phyloP scores from a whole-genome alignment of 129 eudicot genomes.

The Pseudognaphalium luteoalbum region DNA sequence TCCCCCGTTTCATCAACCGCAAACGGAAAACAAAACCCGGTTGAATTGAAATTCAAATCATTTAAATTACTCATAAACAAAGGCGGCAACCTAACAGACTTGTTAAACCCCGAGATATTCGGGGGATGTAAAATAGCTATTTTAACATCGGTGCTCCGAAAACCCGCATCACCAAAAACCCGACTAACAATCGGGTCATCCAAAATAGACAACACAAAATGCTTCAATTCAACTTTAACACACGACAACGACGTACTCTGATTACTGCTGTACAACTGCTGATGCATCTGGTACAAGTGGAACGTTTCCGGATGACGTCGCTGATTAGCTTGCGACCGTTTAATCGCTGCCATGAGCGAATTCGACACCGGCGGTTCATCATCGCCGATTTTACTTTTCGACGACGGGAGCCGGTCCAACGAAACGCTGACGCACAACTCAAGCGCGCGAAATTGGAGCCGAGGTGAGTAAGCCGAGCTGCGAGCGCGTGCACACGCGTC shows the following conservation, averaged over 20 bases:
- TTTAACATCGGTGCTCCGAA: slow-evolving; percentile 75
- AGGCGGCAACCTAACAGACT: slow-evolving; percentile 50
- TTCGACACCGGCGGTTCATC: slow-evolving; percentile 63
- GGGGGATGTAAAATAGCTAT: slow-evolving; percentile 66
- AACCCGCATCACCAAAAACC: slow-evolving; percentile 93
- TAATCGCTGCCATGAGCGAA: slow-evolving; percentile 71
- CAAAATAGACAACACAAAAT: slow-evolving; percentile 69
- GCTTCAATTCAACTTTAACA: slow-evolving; percentile 75
- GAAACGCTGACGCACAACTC: slow-evolving; percentile 59
- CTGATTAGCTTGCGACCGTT: slow-evolving; percentile 69
- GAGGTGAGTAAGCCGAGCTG: slow-evolving; percentile 55
- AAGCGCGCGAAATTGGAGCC: slow-evolving; percentile 61
- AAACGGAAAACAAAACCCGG: slow-evolving; percentile 57
- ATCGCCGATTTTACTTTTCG: slow-evolving; percentile 35
- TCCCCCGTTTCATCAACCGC: slow-evolving; percentile 39
- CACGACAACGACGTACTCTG: slow-evolving; percentile 31
- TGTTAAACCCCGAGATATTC: slow-evolving; percentile 34
- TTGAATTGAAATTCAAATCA: slow-evolving; percentile 33
- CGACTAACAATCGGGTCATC: slow-evolving; percentile 97
- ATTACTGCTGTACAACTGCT: slow-evolving; percentile 17
- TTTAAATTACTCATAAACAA: slow-evolving; percentile 51
- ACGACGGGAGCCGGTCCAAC: slow-evolving; percentile 56
- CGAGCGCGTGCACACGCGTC: slow-evolving; percentile 62
- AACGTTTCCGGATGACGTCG: slow-evolving; percentile 62
- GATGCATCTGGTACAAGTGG: slow-evolving; percentile 46